Evolutionary conservation across 2,329 filamentous ascomycete species (phyloP), one percentile per base, ranked within the genome.

Genomic region (Hypoxylon sp.): DNA sequence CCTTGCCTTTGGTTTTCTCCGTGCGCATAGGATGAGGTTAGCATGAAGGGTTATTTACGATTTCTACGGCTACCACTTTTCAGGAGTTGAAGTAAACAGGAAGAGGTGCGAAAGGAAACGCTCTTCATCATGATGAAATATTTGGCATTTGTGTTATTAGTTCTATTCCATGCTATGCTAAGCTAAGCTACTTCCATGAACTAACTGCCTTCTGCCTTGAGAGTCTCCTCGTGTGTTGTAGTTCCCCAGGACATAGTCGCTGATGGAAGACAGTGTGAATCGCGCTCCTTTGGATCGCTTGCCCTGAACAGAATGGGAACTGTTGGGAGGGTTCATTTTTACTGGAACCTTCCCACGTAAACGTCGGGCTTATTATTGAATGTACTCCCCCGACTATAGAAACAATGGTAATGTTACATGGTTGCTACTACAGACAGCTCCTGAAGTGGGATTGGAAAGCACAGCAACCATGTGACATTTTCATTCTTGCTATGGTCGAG

Each of bases 11-110:
- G 13, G 10, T 9, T 57, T 34, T 60, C 43, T 59, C 17, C 34
- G 28, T 36, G 25, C 34, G 48, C 14, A 34, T 52, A 17, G 25
- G 46, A 50, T 34, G 21, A 46, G 48, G 58, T 41, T 23, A 34
- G 46, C 36, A 51, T 60, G 38, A 25, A 19, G 32, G 46, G 36
- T 13, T 5, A 51, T 17, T 34, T 51, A 50, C 36, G 45, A 46
- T 28, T 51, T 56, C 19, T 38, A 45, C 11, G 52, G 38, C 28
- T 38, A 9, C 14, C 41, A 21, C 14, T 32, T 45, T 56, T 36
- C 43, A 34, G 43, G 53, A 32, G 43, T 48, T 36, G 23, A 14
- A 23, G 55, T 30, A 32, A n/a, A 49, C 28, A 23, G 13, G 30
- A 48, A 28, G 17, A 58, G 41, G 17, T 17, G 45, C 25, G 41